Conservation (phyloP, 768 basidiomycete genomes). For the Podaxis sp. region DNA sequence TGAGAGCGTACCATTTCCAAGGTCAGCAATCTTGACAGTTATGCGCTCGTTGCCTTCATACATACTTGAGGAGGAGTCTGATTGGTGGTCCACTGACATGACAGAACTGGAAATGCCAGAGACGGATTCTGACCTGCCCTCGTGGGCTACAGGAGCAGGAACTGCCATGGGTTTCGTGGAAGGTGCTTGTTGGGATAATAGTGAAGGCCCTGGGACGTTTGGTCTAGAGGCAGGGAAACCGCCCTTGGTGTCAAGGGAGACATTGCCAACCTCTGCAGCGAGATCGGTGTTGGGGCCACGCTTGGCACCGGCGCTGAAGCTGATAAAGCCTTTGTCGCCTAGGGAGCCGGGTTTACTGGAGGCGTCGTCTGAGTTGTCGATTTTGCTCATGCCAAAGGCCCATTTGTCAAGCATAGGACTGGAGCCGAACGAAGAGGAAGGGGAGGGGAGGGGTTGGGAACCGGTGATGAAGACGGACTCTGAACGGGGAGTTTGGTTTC, state of each 20-base stretch:
- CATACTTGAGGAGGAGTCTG: conserved; percentile 24
- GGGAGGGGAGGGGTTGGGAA: conserved; percentile 89
- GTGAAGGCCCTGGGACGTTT: conserved; percentile 53
- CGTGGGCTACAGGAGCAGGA: conserved; percentile 12
- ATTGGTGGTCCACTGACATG: conserved; percentile 34
- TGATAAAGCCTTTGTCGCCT: conserved; percentile 7
- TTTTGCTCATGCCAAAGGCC: conserved; percentile 91
- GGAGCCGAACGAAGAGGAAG: conserved; percentile 66
- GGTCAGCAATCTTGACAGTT: conserved; percentile 98
- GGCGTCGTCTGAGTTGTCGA: conserved; percentile 47
- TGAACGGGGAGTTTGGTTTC: conserved; percentile 90
- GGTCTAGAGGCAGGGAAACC: conserved; percentile 25
- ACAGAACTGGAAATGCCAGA: conserved; percentile 24
- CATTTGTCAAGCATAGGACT: conserved; percentile 80
- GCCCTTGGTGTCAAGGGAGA: conserved; percentile 33
- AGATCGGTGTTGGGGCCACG: conserved; percentile 30
- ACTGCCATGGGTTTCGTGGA: conserved; percentile 26
- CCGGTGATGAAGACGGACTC: conserved; percentile 84
- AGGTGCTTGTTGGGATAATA: conserved; percentile 72
- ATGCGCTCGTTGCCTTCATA: conserved; percentile 47
- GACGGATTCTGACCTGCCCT: conserved; percentile 16
- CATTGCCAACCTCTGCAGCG: conserved; percentile 37
- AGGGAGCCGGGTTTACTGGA: conserved; percentile 20
- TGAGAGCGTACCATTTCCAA: conserved; percentile 77
- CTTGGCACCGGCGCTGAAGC: conserved; percentile 15